Conservation (phyloP, 75 land plant genomes). For the Pinus taeda region DNA sequence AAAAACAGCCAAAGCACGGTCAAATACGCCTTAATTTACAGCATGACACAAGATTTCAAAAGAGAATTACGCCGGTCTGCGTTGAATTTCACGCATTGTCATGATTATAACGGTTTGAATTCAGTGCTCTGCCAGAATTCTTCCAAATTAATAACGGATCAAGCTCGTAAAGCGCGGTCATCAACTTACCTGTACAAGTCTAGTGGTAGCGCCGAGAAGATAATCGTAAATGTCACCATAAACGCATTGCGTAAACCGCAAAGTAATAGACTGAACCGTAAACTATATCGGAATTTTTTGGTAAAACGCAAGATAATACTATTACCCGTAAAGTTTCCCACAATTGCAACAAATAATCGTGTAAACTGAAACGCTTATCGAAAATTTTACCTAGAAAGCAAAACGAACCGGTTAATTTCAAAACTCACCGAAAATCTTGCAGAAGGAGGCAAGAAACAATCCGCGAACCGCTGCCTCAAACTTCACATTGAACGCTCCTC, state of each 20-base stretch:
- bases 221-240: background rate
- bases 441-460: background rate
- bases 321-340: background rate
- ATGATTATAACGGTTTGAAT: no score
- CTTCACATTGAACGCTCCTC: background rate
- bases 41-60: background rate
- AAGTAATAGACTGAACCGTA: background rate
- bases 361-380: background rate
- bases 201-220: background rate
- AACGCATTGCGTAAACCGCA: background rate
- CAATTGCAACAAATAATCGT: no score
- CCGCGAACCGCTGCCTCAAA: background rate
- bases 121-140: background rate
- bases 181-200: background rate
- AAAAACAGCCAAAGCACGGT: background rate
- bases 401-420: background rate
- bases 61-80: background rate
- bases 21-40: background rate
- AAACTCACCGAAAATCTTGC: background rate
- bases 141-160: conserved; percentile 4
- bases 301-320: background rate
- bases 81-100: background rate
- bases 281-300: background rate
- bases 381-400: background rate
- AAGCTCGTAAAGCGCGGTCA: background rate